Evolutionary conservation across 306 rosid genomes (phyloP), one percentile per base, ranked within the genome.

Genomic region (Delonix regia): DNA sequence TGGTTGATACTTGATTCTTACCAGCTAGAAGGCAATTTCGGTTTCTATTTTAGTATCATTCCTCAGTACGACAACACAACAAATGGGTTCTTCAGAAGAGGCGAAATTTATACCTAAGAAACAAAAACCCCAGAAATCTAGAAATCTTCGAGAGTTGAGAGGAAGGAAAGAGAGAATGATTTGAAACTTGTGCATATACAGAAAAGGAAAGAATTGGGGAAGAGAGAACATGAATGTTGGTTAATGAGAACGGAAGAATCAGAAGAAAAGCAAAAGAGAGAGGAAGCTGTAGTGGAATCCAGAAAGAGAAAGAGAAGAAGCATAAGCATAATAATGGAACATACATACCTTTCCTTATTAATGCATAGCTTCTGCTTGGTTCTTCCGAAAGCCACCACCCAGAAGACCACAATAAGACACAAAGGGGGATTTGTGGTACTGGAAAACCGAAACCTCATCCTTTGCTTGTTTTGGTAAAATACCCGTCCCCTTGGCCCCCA

Each of bases 381-480:
- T n/a, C n/a, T n/a, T n/a, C n/a, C n/a, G n/a, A n/a, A n/a, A n/a
- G n/a, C n/a, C n/a, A n/a, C n/a, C n/a, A n/a, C n/a, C n/a, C n/a
- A n/a, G n/a, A n/a, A 4, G 6, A 68, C 75, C 80, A 76, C 71
- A 27, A 64, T 76, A 65, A 80, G 82, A 84, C 59, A 80, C 80
- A 24, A 69, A 66, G 16, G 65, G 56, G 16, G 48, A 41, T 78
- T 70, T 76, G 59, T 57, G 61, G 6, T 57, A 22, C 64, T 76
- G 27, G 71, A 84, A 63, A 53, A 47, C 73, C 52, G 69, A 68
- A 78, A 76, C 85, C 83, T 80, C 81, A 57, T 80, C 44, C 39
- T 75, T 90, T 86, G 55, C 89, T 83, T 75, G 81, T 87, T 90
- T 87, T 80, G 90, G 92, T 68, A 85, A 83, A 85, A 75, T 39